phyloP scores from a whole-genome alignment of 306 rosid genomes.

The Prunus mume region DNA sequence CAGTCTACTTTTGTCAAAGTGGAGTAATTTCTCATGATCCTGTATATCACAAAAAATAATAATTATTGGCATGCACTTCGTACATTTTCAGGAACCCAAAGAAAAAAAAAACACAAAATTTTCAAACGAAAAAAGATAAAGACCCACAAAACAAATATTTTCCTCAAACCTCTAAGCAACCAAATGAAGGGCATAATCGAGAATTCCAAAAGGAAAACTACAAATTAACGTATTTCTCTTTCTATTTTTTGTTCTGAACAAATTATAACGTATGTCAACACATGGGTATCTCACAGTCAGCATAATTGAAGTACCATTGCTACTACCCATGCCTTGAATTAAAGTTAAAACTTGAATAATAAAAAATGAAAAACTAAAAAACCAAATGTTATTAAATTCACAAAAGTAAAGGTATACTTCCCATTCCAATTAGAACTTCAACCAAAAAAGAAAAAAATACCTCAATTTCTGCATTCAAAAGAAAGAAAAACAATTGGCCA shows the following conservation, averaged over 20 bases:
- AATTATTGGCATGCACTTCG: background rate
- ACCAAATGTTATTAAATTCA: background rate
- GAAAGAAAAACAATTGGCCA: too few species aligned
- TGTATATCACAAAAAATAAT: too few species aligned
- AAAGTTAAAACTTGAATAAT: background rate
- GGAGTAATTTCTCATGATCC: too few species aligned
- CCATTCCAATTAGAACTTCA: too few species aligned
- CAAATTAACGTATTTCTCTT: background rate
- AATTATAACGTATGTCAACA: background rate
- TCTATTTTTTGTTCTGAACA: too few species aligned
- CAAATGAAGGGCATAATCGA: background rate
- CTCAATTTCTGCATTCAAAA: too few species aligned
- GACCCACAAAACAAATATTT: background rate
- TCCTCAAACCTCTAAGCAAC: background rate
- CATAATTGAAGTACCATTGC: background rate
- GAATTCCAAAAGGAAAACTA: background rate
- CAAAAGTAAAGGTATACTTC: background rate
- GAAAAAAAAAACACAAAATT: background rate
- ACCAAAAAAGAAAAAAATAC: too few species aligned
- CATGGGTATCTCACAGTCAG: background rate
- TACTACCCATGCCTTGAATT: background rate
- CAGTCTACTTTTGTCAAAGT: too few species aligned
- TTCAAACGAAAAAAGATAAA: background rate
- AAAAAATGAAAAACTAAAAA: background rate
- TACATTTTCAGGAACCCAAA: background rate